Evolutionary conservation across 2,329 filamentous ascomycete species (phyloP).

Genomic region (Stagonosporopsis rhizophila): DNA sequence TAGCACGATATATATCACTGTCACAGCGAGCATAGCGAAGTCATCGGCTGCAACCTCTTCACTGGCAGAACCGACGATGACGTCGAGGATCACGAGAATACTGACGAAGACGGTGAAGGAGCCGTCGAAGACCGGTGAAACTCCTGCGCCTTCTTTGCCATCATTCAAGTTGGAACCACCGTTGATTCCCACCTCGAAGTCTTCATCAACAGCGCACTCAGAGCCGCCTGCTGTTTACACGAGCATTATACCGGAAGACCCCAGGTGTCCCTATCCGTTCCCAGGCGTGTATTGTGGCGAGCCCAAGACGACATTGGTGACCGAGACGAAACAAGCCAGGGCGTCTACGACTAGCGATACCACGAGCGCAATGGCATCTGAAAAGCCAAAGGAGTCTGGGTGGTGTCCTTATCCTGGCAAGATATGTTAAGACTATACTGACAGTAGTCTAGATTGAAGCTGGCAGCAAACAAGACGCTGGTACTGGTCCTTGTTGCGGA

Average conservation of each 20-base stretch:
- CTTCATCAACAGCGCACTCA: background rate
- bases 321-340: slow-evolving; percentile 7
- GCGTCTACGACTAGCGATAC: background rate
- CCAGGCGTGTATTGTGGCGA: slow-evolving; percentile 31
- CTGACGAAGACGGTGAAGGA: background rate
- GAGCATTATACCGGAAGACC: slow-evolving; percentile 19
- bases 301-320: slow-evolving; percentile 25
- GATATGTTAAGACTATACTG: slow-evolving; percentile 2
- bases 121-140: background rate
- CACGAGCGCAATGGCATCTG: background rate
- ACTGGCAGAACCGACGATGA: background rate
- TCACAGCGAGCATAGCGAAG: slow-evolving; percentile 1
- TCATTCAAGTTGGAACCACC: background rate
- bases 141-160: background rate
- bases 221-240: background rate
- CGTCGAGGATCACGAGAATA: background rate
- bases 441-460: background rate
- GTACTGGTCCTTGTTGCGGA: slow-evolving; percentile 10
- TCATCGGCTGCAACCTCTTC: background rate
- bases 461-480: slow-evolving; percentile 7
- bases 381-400: slow-evolving; percentile 11
- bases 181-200: background rate
- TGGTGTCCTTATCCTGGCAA: slow-evolving; percentile 29
- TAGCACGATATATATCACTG: slow-evolving; percentile 5
- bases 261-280: slow-evolving; percentile 42